phyloP scores from a whole-genome alignment of 1,284 basidiomycete genomes.

The Ceratobasidium sp. region DNA sequence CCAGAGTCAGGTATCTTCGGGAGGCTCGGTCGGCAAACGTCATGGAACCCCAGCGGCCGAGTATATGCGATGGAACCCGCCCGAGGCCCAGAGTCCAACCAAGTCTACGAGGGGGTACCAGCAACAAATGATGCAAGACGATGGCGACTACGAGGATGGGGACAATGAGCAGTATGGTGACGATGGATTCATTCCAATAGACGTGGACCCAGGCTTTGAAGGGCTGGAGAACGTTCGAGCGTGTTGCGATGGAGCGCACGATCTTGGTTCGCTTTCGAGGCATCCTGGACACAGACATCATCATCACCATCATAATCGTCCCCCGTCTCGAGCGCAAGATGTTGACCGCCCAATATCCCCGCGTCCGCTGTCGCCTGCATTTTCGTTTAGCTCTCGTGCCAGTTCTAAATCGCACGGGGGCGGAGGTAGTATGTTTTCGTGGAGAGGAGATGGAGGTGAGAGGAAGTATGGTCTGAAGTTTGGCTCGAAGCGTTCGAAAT shows the following conservation, averaged over 20 bases:
- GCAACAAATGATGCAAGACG: slow-evolving; percentile 56
- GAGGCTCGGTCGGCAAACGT: slow-evolving; percentile 82
- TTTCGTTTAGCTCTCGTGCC: slow-evolving; percentile 83
- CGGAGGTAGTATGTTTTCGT: slow-evolving; percentile 73
- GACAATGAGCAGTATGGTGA: slow-evolving; percentile 56
- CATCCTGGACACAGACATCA: slow-evolving; percentile 63
- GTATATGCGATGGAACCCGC: slow-evolving; percentile 80
- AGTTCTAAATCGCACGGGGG: slow-evolving; percentile 74
- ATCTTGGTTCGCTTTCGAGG: slow-evolving; percentile 75
- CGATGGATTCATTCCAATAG: slow-evolving; percentile 75
- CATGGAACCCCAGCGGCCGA: slow-evolving; percentile 91
- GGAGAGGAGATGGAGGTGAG: slow-evolving; percentile 53
- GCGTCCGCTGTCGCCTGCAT: slow-evolving; percentile 62
- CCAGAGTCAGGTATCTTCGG: slow-evolving; percentile 78
- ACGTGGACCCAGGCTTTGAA: slow-evolving; percentile 86
- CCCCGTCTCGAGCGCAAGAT: slow-evolving; percentile 59
- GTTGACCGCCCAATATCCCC: slow-evolving; percentile 72
- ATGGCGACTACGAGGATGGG: slow-evolving; percentile 77
- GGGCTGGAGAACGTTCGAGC: slow-evolving; percentile 95
- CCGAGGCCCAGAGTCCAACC: slow-evolving; percentile 75
- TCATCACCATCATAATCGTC: slow-evolving; percentile 72
- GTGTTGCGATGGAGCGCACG: slow-evolving; percentile 93
- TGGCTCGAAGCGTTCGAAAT: slow-evolving; percentile 73
- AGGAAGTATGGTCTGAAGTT: slow-evolving; percentile 60
- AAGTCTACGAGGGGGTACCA: slow-evolving; percentile 74